These are phyloP conservation scores for Sindora glabra DNA, from an alignment of 306 rosid species.

Conservation along the genomic window DNA sequence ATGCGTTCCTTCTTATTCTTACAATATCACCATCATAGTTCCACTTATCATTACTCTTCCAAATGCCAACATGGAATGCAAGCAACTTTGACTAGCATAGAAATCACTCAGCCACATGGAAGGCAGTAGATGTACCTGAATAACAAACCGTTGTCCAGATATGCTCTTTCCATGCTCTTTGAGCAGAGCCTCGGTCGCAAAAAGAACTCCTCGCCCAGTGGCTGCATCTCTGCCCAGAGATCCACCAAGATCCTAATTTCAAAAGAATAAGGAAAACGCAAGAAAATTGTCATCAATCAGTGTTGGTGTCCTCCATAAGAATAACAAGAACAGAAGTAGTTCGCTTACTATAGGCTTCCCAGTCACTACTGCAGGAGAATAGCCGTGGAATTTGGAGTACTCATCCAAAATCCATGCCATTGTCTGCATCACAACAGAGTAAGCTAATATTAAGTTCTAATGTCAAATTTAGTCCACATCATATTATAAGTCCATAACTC, in stretches of 20 bases:
- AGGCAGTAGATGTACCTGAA: constrained; percentile 47
- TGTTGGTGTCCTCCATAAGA: neutral
- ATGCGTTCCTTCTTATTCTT: neutral
- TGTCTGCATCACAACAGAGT: constrained; percentile 43
- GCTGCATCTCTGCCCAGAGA: constrained; percentile 94
- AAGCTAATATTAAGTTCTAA: constrained; percentile 3
- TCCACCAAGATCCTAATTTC: constrained; percentile 80
- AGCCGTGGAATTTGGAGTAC: constrained; percentile 91
- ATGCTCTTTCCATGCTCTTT: constrained; percentile 72
- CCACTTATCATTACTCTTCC: neutral
- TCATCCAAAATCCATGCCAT: constrained; percentile 99
- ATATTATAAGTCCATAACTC: neutral
- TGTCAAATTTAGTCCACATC: neutral
- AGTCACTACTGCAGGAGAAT: constrained; percentile 90
- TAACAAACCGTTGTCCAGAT: constrained; percentile 71
- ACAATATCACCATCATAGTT: neutral
- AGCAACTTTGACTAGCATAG: neutral
- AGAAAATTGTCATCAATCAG: neutral
- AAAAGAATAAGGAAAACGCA: neutral
- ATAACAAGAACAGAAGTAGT: neutral
- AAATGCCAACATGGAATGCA: neutral
- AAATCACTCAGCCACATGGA: neutral
- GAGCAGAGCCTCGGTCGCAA: constrained; percentile 83
- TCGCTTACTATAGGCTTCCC: constrained; percentile 83
- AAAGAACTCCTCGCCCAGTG: constrained; percentile 85